These are phyloP conservation scores for Aureobasidium melanogenum DNA, from an alignment of 2,329 filamentous ascomycete species.

Conservation along the genomic window DNA sequence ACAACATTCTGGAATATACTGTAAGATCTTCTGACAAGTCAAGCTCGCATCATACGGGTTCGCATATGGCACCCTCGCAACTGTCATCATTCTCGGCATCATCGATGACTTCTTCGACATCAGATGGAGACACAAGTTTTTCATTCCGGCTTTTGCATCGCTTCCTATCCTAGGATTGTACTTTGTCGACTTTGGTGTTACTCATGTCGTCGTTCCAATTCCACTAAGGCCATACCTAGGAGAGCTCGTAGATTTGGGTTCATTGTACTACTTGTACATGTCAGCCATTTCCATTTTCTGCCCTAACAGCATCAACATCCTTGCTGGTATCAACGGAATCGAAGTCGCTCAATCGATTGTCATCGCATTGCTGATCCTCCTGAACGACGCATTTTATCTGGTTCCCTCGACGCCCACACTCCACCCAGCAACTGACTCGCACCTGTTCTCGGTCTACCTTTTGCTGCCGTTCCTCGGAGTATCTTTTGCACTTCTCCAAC, in stretches of 20 bases:
- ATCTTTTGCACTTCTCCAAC: slow-evolving; percentile 71
- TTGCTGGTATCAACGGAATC: slow-evolving; percentile 98
- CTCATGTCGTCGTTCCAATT: slow-evolving; percentile 83
- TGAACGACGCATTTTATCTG: slow-evolving; percentile 86
- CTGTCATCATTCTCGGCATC: slow-evolving; percentile 81
- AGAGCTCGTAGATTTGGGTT: slow-evolving; percentile 69
- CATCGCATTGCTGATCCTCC: slow-evolving; percentile 70
- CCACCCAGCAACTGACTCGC: slow-evolving; percentile 89
- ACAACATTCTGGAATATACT: neutral
- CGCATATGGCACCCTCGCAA: slow-evolving; percentile 85
- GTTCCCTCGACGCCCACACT: slow-evolving; percentile 56
- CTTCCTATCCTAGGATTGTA: slow-evolving; percentile 94
- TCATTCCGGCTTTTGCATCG: slow-evolving; percentile 89
- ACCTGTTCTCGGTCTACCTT: slow-evolving; percentile 92
- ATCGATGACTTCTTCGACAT: slow-evolving; percentile 97
- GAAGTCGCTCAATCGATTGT: slow-evolving; percentile 92
- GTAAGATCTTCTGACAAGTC: neutral
- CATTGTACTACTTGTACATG: slow-evolving; percentile 91
- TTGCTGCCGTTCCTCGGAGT: slow-evolving; percentile 91
- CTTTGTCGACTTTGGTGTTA: slow-evolving; percentile 97
- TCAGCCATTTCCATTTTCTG: slow-evolving; percentile 93
- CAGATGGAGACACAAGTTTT: slow-evolving; percentile 96
- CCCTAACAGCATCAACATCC: slow-evolving; percentile 97
- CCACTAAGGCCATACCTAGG: slow-evolving; percentile 78
- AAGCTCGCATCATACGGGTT: slow-evolving; percentile 92